These are phyloP conservation scores for Chrysoporthe austroafricana DNA, from an alignment of 2,329 filamentous ascomycete species.

Conservation along the genomic window DNA sequence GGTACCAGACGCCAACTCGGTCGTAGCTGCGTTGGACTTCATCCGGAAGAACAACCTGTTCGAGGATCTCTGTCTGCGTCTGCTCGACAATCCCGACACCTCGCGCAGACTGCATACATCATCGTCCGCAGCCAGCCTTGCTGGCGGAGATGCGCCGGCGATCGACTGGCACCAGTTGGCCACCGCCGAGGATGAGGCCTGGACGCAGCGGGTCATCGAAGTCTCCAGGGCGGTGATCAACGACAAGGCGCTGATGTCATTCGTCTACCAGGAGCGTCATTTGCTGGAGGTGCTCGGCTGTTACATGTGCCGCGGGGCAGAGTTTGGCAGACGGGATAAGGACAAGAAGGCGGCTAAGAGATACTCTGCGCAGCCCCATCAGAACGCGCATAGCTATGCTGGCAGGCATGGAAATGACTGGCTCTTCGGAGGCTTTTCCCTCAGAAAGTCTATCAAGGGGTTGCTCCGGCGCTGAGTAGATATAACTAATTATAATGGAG, in stretches of 20 bases:
- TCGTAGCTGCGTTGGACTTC: constrained; percentile 31
- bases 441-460: constrained; percentile 18
- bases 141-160: constrained; percentile 18
- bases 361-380: constrained; percentile 8
- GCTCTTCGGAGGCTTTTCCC: constrained; percentile 26
- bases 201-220: constrained; percentile 11
- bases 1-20: constrained; percentile 28
- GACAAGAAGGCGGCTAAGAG: constrained; percentile 15
- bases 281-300: constrained; percentile 31
- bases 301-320: constrained; percentile 38
- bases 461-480: constrained; percentile 12
- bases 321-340: constrained; percentile 20
- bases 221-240: constrained; percentile 28
- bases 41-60: constrained; percentile 33
- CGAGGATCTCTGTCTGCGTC: constrained; percentile 33
- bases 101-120: constrained; percentile 14
- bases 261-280: constrained; percentile 31
- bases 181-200: constrained; percentile 17
- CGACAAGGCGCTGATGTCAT: constrained; percentile 25
- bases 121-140: neutral
- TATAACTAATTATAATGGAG: neutral
- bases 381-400: constrained; percentile 25
- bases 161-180: constrained; percentile 27
- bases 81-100: constrained; percentile 17
- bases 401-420: constrained; percentile 26